These are phyloP conservation scores for Trichophyton mentagrophytes DNA, from an alignment of 2,329 filamentous ascomycete genomes.

Conservation along the genomic window DNA sequence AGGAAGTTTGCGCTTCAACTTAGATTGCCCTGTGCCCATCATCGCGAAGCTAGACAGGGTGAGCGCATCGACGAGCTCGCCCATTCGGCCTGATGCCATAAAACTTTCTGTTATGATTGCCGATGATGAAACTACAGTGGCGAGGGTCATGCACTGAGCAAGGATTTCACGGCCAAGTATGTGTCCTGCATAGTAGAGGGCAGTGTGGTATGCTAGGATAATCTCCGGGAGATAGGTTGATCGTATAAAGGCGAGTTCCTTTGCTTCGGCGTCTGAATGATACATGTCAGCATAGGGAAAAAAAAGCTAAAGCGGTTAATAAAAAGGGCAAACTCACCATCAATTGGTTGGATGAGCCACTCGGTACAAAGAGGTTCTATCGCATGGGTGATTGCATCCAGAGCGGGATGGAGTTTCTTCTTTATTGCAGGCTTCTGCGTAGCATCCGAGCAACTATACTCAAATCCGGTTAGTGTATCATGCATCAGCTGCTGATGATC, in stretches of 20 bases:
- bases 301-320: background rate
- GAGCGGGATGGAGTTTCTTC: conserved; percentile 40
- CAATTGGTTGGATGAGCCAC: conserved; percentile 47
- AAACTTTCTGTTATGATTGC: conserved; percentile 56
- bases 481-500: background rate
- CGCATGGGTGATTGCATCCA: conserved; percentile 43
- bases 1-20: conserved; percentile 29
- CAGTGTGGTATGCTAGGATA: conserved; percentile 68
- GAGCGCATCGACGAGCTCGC: conserved; percentile 62
- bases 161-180: conserved; percentile 62
- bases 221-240: conserved; percentile 74
- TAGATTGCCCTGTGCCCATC: conserved; percentile 17
- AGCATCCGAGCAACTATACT: conserved; percentile 13
- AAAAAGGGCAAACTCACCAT: conserved; percentile 37
- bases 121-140: conserved; percentile 59
- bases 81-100: conserved; percentile 52
- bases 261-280: conserved; percentile 40
- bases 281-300: background rate
- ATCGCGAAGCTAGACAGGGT: conserved; percentile 65
- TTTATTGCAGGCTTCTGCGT: conserved; percentile 41
- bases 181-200: conserved; percentile 66
- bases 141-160: conserved; percentile 76
- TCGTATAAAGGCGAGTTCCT: conserved; percentile 53
- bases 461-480: background rate
- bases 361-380: conserved; percentile 50